Evolutionary conservation across 2,329 filamentous ascomycete species (phyloP), one percentile per base, ranked within the genome.

Genomic region (Huntiella abstrusa): DNA sequence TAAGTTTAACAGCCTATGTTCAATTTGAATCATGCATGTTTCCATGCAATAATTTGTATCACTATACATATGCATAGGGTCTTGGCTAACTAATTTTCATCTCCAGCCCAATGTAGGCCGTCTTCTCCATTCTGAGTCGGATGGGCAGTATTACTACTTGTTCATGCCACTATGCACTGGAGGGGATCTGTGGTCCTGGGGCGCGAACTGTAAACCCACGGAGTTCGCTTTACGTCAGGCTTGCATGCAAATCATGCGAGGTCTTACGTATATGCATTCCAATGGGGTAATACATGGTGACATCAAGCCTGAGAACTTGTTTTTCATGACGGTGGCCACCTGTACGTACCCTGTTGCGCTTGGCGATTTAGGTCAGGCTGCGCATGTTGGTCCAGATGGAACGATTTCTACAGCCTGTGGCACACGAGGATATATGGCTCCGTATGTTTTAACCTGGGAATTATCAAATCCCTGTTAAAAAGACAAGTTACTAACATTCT

Each of bases 91-190:
- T 37, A 38, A 42, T 28, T 28, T 28, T 38, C 16, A 10, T 17
- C 13, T 11, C 5, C 13, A 50, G 48, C 48, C 48, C 8, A 50
- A 50, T 17, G 41, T 50, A n/a, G 15, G 45, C 5, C 40, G 32
- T 13, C 47, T 41, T 17, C 44, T 47, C 10, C 39, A 47, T 28
- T 17, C 44, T 5, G 34, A 37, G n/a, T 28, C 12, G 4, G 47
- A 42, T 13, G 33, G 35, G 6, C 13, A 33, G 15, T 41, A 36
- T 12, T 50, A 69, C 33, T 74, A 71, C 49, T 67, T 69, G 0
- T 74, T 77, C 49, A 71, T 66, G 1, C 70, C 76, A 43, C 60
- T 77, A 33, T 73, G 73, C 0, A 62, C 66, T 4, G 66, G 73
- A 0, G 70, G 70, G 0, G 70, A 74, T 51, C 55, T 73, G 2